phyloP scores from a whole-genome alignment of 78 protist species.

The Dictyostelium intermedium region DNA sequence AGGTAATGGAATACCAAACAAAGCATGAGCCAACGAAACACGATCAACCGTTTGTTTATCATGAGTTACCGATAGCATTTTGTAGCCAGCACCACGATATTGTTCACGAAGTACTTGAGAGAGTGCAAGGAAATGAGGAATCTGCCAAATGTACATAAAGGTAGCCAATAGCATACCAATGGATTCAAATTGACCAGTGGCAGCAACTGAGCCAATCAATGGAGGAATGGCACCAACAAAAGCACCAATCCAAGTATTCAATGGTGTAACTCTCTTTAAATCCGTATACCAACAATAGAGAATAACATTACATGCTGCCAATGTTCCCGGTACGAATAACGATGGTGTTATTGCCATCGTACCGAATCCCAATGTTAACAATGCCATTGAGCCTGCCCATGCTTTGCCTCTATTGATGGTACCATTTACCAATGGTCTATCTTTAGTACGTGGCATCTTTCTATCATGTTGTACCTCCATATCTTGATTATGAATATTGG shows the following conservation, averaged over 20 bases:
- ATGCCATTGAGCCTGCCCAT: not conserved
- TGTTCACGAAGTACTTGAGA: slow-evolving; percentile 77
- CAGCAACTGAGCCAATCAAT: slow-evolving; percentile 89
- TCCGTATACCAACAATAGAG: slow-evolving; percentile 95
- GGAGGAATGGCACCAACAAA: slow-evolving; percentile 98
- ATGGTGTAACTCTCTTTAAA: slow-evolving; percentile 78
- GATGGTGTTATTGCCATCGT: slow-evolving; percentile 48
- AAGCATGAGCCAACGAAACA: slow-evolving; percentile 21
- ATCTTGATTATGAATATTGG: slow-evolving; percentile 53
- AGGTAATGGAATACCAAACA: slow-evolving; percentile 35
- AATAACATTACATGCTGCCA: slow-evolving; percentile 87
- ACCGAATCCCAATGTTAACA: not conserved
- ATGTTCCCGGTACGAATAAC: slow-evolving; percentile 59
- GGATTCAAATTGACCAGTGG: slow-evolving; percentile 24
- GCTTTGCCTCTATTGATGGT: slow-evolving; percentile 33
- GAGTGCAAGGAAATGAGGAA: slow-evolving; percentile 95
- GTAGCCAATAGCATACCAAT: slow-evolving; percentile 45
- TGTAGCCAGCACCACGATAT: slow-evolving; percentile 77
- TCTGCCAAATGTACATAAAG: slow-evolving; percentile 94
- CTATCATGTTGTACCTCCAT: slow-evolving; percentile 46
- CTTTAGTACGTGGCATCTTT: slow-evolving; percentile 48
- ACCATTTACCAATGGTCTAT: slow-evolving; percentile 45
- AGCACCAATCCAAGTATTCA: slow-evolving; percentile 96
- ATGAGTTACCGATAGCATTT: slow-evolving; percentile 86
- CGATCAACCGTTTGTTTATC: slow-evolving; percentile 30